These are phyloP conservation scores for Meyerozyma guilliermondii DNA, from an alignment of 1,139 yeast genomes.

Conservation along the genomic window DNA sequence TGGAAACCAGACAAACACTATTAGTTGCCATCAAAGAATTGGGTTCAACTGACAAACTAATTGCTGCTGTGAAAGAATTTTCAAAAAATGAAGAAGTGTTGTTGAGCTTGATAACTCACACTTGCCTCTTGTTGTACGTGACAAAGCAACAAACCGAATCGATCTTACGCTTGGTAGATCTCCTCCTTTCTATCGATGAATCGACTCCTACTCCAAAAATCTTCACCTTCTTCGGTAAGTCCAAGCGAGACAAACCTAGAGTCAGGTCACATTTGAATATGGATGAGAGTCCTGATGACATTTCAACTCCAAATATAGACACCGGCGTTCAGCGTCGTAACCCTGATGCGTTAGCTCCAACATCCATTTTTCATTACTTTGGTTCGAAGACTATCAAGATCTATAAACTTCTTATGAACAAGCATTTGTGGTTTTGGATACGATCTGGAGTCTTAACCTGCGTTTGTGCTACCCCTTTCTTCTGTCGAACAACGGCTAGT, in stretches of 20 bases:
- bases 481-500: slow-evolving; percentile 24
- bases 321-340: slow-evolving; percentile 15
- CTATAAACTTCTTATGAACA: slow-evolving; percentile 16
- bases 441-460: slow-evolving; percentile 22
- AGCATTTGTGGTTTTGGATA: slow-evolving; percentile 28
- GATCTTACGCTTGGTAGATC: slow-evolving; percentile 18
- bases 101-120: slow-evolving; percentile 25
- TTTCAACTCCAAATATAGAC: slow-evolving; percentile 9
- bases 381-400: slow-evolving; percentile 15
- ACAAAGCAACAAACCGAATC: slow-evolving; percentile 15
- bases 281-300: neutral
- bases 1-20: slow-evolving; percentile 7
- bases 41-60: slow-evolving; percentile 12
- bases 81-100: slow-evolving; percentile 21
- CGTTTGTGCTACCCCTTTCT: slow-evolving; percentile 25
- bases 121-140: slow-evolving; percentile 20
- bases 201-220: slow-evolving; percentile 21
- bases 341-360: slow-evolving; percentile 30
- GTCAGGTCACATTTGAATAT: neutral
- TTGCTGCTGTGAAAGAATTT: slow-evolving; percentile 10
- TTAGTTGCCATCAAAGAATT: slow-evolving; percentile 7
- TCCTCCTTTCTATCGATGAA: slow-evolving; percentile 23
- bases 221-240: slow-evolving; percentile 18
- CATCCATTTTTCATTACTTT: slow-evolving; percentile 15
- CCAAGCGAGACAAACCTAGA: slow-evolving; percentile 11